phyloP scores from a whole-genome alignment of 495 filamentous ascomycete genomes.

The Hyaloscypha hepaticicola region DNA sequence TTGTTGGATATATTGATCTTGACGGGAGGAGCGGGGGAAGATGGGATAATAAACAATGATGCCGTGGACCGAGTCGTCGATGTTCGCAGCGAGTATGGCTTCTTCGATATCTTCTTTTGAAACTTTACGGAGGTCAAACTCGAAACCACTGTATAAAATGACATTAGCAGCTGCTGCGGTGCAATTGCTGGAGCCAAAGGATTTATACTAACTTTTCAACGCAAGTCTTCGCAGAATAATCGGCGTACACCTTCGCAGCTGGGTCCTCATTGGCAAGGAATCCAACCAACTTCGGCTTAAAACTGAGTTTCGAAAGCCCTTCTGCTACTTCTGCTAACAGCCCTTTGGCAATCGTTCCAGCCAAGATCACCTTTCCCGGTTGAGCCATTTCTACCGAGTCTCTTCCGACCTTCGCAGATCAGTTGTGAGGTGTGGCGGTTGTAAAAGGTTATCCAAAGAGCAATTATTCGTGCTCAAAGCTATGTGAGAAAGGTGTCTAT shows the following conservation, averaged over 20 bases:
- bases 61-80: conserved; percentile 74
- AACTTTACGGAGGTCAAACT: conserved; percentile 78
- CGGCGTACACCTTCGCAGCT: conserved; percentile 87
- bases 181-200: not conserved
- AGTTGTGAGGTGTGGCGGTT: too few species aligned
- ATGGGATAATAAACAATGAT: conserved; percentile 99
- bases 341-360: conserved; percentile 76
- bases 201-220: conserved; percentile 75
- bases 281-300: conserved; percentile 76
- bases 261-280: conserved; percentile 92
- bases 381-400: not conserved
- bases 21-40: conserved; percentile 67
- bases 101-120: conserved; percentile 87
- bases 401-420: too few species aligned
- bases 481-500: too few species aligned
- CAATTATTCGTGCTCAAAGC: not conserved
- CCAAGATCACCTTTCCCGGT: conserved; percentile 77
- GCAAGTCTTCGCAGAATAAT: conserved; percentile 96
- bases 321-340: conserved; percentile 75
- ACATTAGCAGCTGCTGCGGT: not conserved
- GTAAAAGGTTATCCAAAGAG: not conserved
- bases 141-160: conserved; percentile 66
- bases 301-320: conserved; percentile 62
- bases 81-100: conserved; percentile 77
- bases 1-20: conserved; percentile 94